Conservation (phyloP, 179 eudicot species). For the Beta corolliflora region DNA sequence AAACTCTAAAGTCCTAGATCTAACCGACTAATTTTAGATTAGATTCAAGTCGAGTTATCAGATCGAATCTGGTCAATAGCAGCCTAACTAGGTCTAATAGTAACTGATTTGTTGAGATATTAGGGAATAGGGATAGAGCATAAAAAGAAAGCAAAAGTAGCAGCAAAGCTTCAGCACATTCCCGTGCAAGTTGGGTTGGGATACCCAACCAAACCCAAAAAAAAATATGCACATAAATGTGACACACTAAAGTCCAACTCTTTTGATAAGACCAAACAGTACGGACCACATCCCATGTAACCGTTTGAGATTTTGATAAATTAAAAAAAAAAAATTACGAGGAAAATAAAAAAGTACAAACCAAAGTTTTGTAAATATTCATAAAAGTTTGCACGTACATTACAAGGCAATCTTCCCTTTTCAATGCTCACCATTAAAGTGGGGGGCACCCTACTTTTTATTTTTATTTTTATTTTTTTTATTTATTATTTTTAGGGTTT, state of each 20-base stretch:
- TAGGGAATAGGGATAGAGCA: neutral
- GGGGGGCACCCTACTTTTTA: slow-evolving; percentile 6
- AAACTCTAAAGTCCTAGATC: no score
- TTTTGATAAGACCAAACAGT: slow-evolving; percentile 32
- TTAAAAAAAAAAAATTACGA: neutral
- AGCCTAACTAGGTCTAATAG: neutral
- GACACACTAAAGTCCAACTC: slow-evolving; percentile 18
- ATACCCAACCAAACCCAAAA: neutral
- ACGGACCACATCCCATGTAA: slow-evolving; percentile 35
- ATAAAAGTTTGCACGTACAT: slow-evolving; percentile 30
- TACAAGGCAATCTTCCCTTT: slow-evolving; percentile 31
- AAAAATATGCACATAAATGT: slow-evolving; percentile 10
- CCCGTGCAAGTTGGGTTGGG: slow-evolving; percentile 33
- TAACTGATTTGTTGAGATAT: neutral
- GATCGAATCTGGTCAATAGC: no score
- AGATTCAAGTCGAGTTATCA: no score
- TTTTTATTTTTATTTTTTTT: neutral
- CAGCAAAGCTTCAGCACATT: slow-evolving; percentile 16
- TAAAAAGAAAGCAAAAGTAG: slow-evolving; percentile 5
- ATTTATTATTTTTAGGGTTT: neutral
- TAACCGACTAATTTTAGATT: no score
- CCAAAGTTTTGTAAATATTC: slow-evolving; percentile 4
- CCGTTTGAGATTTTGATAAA: slow-evolving; percentile 26
- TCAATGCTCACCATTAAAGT: slow-evolving; percentile 34
- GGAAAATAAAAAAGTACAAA: neutral